A percentile compares a stretch with the other conserved stretches of the same genome.
These are phyloP conservation scores for Talaromyces sp. DNA, from an alignment of 2,329 filamentous ascomycete species.

Conservation along the genomic window DNA sequence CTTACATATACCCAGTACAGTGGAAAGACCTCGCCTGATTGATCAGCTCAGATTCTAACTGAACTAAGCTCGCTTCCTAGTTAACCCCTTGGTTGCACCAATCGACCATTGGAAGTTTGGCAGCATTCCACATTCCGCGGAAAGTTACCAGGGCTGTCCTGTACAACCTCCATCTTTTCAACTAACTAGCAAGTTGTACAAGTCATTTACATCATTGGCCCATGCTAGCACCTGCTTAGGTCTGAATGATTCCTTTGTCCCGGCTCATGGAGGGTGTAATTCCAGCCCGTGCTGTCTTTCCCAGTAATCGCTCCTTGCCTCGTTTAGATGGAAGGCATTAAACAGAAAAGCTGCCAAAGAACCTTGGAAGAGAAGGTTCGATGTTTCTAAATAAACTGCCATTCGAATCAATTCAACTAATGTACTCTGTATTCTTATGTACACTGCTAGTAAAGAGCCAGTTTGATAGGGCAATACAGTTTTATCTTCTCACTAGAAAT, in stretches of 20 bases:
- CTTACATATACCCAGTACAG: neutral
- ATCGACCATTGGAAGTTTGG: neutral
- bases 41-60: neutral
- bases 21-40: neutral
- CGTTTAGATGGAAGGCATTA: too few relatives aligned
- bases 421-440: too few relatives aligned
- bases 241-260: neutral
- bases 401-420: too few relatives aligned
- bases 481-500: too few relatives aligned
- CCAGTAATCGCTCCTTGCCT: neutral
- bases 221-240: neutral
- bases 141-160: neutral
- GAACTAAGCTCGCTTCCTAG: neutral
- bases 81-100: neutral
- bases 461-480: too few relatives aligned
- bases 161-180: neutral
- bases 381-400: too few relatives aligned
- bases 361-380: too few relatives aligned
- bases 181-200: neutral
- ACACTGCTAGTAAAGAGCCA: too few relatives aligned
- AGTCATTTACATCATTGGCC: neutral
- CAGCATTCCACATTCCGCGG: conserved; percentile 2
- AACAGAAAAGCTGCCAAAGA: too few relatives aligned
- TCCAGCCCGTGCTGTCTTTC: neutral
- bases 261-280: neutral